These are phyloP conservation scores for Laetiporus sulphureus DNA, from an alignment of 1,284 basidiomycete species.

Conservation along the genomic window DNA sequence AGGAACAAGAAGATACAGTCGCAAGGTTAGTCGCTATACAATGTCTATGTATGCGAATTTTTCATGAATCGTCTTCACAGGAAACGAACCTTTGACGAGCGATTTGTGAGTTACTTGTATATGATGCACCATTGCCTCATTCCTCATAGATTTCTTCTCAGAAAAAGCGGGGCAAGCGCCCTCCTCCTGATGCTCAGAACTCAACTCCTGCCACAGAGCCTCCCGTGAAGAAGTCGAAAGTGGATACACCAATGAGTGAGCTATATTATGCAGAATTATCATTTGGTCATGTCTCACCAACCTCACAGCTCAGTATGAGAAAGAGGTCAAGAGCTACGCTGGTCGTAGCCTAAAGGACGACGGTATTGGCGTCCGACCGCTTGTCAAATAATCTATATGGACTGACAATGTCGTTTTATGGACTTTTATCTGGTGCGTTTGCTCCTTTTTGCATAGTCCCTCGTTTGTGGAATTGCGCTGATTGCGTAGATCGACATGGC, in stretches of 20 bases:
- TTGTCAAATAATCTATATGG: slow-evolving; percentile 30
- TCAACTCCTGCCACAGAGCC: slow-evolving; percentile 28
- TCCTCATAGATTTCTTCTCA: slow-evolving; percentile 18
- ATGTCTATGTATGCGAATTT: too few relatives aligned
- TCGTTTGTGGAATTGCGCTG: not conserved
- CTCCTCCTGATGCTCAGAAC: slow-evolving; percentile 31
- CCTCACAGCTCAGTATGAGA: slow-evolving; percentile 27
- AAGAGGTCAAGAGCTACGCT: slow-evolving; percentile 31
- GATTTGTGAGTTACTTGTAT: slow-evolving; percentile 45
- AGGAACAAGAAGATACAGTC: slow-evolving; percentile 42
- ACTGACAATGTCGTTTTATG: not conserved
- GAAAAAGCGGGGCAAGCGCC: slow-evolving; percentile 60
- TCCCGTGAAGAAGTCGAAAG: slow-evolving; percentile 34
- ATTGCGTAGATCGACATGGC: too few relatives aligned
- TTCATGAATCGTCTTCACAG: slow-evolving; percentile 32
- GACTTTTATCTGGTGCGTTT: not conserved
- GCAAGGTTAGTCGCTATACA: slow-evolving; percentile 31
- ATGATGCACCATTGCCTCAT: not conserved
- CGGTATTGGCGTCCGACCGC: slow-evolving; percentile 32
- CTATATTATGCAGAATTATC: not conserved
- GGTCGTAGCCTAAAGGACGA: slow-evolving; percentile 32
- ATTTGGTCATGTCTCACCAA: not conserved
- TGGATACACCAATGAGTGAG: slow-evolving; percentile 27
- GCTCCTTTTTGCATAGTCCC: not conserved
- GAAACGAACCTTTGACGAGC: slow-evolving; percentile 51